These are phyloP conservation scores for Sporopachydermia lactativora DNA, from an alignment of 805 yeast species.

Conservation along the genomic window DNA sequence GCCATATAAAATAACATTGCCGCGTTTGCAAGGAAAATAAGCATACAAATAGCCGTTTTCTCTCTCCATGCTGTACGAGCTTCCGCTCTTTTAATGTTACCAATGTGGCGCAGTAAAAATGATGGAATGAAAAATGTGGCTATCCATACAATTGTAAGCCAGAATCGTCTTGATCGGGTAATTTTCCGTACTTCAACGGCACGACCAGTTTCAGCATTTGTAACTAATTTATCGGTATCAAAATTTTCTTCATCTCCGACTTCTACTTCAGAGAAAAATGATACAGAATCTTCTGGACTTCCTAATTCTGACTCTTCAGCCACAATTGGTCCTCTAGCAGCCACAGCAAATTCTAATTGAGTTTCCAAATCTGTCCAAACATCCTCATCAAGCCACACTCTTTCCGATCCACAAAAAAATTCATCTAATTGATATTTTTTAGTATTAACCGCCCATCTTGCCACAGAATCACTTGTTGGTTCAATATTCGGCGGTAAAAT, in stretches of 20 bases:
- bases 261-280: not conserved
- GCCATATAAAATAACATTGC: conserved; percentile 28
- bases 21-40: conserved; percentile 22
- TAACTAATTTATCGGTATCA: conserved; percentile 13
- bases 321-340: not conserved
- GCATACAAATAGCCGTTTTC: conserved; percentile 21
- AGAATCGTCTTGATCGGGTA: conserved; percentile 18
- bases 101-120: conserved; percentile 18
- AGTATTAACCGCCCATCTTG: not conserved
- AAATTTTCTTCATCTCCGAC: conserved; percentile 3
- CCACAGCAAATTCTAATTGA: conserved; percentile 6
- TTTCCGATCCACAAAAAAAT: conserved; percentile 20
- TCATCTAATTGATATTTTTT: conserved; percentile 13
- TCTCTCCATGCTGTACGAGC: conserved; percentile 30
- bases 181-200: conserved; percentile 18
- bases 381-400: conserved; percentile 23
- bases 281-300: not conserved
- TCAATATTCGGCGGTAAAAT: conserved; percentile 13
- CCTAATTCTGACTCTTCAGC: too few species aligned
- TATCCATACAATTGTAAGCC: conserved; percentile 27
- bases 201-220: conserved; percentile 19
- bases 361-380: conserved; percentile 24
- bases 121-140: conserved; percentile 28
- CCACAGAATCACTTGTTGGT: not conserved
- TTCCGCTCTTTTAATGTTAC: conserved; percentile 25